Base-by-base conservation (phyloP, 257 asterid species). In the Solanum arcanum region DNA sequence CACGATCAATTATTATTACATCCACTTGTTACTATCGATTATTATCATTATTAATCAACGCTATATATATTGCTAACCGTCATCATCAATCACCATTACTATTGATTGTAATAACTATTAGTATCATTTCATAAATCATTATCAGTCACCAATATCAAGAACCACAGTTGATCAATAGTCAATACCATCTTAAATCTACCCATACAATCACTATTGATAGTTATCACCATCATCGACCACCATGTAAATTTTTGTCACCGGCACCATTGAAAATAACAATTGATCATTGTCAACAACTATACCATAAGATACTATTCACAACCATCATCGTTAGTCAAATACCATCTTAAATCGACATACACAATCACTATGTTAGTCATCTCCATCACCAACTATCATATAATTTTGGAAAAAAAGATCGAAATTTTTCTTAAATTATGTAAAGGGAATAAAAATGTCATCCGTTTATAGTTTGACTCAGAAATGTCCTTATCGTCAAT, bases 1-100 rank as follows among this genome's bases (percentile, higher is more conserved):
- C 6, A 5, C 0, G 9, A 1, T 15, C 18, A 44, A 44, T 12
- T 1, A 44, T 44, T 44, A 2, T 11, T 44, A 3, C 0, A 44
- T 44, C 1, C 12, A 44, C 9, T 52, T 16, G 23, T 16, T 16
- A 52, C 10, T 6, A 52, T 52, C 2, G 1, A 52, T 52, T 0
- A 52, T 52, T 52, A 52, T 0, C 62, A 2, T 52, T 3, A 52
- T 21, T 59, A 20, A 20, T 21, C 5, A 59, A 59, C n/a, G 21
- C 9, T 33, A 4, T 59, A 59, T 59, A 56, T 56, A 56, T 21
- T 0, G 10, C 66, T 59, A 21, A 8, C 2, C 0, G 1, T 56
- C 0, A 1, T 20, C 13, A 59, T 59, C 66, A 20, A 8, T 59
- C 66, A 59, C 25, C 25, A 3, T 4, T 0, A 0, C 5, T 33